Conservation (phyloP, 2,329 filamentous ascomycete species). For the Colletotrichum tropicicola region DNA sequence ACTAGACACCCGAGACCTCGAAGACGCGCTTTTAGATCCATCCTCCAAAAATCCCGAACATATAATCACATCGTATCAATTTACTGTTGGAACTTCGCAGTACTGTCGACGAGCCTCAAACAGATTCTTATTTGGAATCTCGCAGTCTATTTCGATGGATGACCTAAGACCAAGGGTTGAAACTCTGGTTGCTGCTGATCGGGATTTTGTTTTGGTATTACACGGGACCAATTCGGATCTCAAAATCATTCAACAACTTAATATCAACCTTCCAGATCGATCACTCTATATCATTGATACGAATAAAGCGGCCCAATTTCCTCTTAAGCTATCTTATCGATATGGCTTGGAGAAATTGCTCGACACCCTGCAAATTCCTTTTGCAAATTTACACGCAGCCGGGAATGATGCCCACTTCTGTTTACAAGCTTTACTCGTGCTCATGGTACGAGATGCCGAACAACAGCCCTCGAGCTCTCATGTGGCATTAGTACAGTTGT, state of each 20-base stretch:
- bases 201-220: conserved; percentile 5
- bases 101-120: conserved; percentile 29
- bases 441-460: conserved; percentile 16
- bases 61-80: conserved; percentile 17
- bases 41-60: not conserved
- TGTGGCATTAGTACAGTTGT: not conserved
- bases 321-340: conserved; percentile 34
- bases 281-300: conserved; percentile 36
- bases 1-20: conserved; percentile 10
- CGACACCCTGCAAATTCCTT: conserved; percentile 30
- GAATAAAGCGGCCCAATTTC: conserved; percentile 35
- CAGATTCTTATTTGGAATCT: conserved; percentile 13
- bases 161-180: conserved; percentile 13
- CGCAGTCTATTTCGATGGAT: conserved; percentile 16
- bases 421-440: conserved; percentile 29
- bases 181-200: not conserved
- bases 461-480: not conserved
- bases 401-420: conserved; percentile 41
- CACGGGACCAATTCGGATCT: conserved; percentile 9
- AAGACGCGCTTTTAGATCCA: not conserved
- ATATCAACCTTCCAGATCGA: conserved; percentile 1
- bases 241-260: conserved; percentile 17
- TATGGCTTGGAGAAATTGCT: conserved; percentile 34
- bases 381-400: conserved; percentile 32
- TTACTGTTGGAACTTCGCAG: conserved; percentile 4